These are phyloP conservation scores for Trichoderma lentiforme DNA, from an alignment of 2,329 filamentous ascomycete genomes.

Conservation along the genomic window DNA sequence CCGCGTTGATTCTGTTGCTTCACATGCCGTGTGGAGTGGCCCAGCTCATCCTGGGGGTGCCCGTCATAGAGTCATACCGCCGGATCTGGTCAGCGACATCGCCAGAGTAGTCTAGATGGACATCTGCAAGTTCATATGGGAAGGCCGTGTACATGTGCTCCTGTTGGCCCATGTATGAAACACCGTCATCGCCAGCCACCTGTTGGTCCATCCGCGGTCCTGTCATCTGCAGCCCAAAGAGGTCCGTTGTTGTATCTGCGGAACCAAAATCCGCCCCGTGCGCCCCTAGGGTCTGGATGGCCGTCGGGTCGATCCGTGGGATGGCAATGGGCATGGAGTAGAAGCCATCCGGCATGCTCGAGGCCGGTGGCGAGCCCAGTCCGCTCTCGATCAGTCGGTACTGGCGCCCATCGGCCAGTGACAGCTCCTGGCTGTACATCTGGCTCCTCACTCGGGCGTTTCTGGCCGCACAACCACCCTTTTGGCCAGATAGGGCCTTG, in stretches of 20 bases:
- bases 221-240: slow-evolving; percentile 19
- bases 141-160: slow-evolving; percentile 23
- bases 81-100: slow-evolving; percentile 1
- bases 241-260: slow-evolving; percentile 1
- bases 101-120: slow-evolving; percentile 28
- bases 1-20: not conserved
- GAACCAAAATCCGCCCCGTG: slow-evolving; percentile 16
- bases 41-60: slow-evolving; percentile 12
- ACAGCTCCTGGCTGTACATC: slow-evolving; percentile 22
- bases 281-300: slow-evolving; percentile 15
- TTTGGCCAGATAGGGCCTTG: slow-evolving; percentile 32
- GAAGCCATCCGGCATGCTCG: slow-evolving; percentile 25
- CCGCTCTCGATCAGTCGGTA: slow-evolving; percentile 16
- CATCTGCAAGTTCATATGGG: slow-evolving; percentile 27
- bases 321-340: slow-evolving; percentile 24
- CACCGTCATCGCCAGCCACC: slow-evolving; percentile 2
- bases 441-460: slow-evolving; percentile 27
- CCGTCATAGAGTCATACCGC: slow-evolving; percentile 5
- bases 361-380: slow-evolving; percentile 19
- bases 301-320: slow-evolving; percentile 22
- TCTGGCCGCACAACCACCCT: slow-evolving; percentile 33
- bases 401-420: slow-evolving; percentile 18
- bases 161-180: slow-evolving; percentile 14
- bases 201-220: slow-evolving; percentile 14
- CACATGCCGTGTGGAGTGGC: not conserved